These are phyloP conservation scores for Tuber melanosporum DNA, from an alignment of 495 filamentous ascomycete genomes.

Conservation along the genomic window DNA sequence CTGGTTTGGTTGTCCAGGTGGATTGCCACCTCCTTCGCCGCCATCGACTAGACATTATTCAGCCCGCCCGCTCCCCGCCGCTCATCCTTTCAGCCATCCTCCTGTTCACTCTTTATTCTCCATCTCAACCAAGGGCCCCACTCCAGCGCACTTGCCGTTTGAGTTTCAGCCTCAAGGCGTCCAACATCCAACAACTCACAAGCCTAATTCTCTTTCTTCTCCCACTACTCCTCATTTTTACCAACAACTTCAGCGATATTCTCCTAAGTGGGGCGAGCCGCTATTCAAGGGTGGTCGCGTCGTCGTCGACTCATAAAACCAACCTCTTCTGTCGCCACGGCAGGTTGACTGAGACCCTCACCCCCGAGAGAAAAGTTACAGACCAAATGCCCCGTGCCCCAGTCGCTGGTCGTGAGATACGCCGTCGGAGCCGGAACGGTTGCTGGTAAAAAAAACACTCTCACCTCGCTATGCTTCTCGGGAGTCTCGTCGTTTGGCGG, in stretches of 20 bases:
- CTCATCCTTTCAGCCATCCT: slow-evolving; percentile 1
- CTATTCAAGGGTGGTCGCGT: slow-evolving; percentile 17
- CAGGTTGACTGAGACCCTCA: neutral
- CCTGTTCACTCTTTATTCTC: neutral
- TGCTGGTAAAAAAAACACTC: slow-evolving; percentile 59
- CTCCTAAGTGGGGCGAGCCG: neutral
- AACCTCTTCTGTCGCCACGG: slow-evolving; percentile 5
- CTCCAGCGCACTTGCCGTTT: slow-evolving; percentile 1
- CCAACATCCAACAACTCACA: slow-evolving; percentile 3
- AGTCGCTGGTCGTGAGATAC: slow-evolving; percentile 46
- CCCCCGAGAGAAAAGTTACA: slow-evolving; percentile 3
- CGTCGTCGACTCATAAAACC: slow-evolving; percentile 19
- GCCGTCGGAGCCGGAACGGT: slow-evolving; percentile 66
- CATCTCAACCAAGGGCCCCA: neutral
- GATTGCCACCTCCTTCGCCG: slow-evolving; percentile 5
- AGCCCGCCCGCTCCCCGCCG: slow-evolving; percentile 3
- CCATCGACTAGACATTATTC: neutral
- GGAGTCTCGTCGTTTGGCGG: slow-evolving; percentile 10
- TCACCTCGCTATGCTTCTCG: slow-evolving; percentile 9
- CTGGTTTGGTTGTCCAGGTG: neutral
- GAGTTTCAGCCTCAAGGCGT: slow-evolving; percentile 4
- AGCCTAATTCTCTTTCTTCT: neutral
- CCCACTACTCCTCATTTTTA: neutral
- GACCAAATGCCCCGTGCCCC: slow-evolving; percentile 41
- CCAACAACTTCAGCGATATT: neutral